A percentile compares a stretch with the other conserved stretches of the same genome.
These are phyloP conservation scores for Biscogniauxia sp. DNA, from an alignment of 2,329 filamentous ascomycete species.

Conservation along the genomic window DNA sequence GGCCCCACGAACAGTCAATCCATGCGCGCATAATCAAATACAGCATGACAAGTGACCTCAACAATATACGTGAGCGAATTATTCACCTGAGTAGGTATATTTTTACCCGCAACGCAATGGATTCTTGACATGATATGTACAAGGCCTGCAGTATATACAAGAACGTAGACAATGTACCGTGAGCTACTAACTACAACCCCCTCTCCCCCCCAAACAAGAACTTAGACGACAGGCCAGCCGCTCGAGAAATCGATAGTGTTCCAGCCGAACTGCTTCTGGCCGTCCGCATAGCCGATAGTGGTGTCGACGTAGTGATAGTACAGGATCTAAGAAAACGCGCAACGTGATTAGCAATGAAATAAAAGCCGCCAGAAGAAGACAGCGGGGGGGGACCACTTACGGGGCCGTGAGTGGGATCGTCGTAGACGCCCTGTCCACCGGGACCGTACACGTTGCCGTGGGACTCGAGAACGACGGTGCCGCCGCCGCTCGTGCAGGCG, in stretches of 20 bases:
- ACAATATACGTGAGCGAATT: no score
- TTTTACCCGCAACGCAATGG: no score
- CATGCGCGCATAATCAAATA: no score
- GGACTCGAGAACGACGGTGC: slow-evolving; percentile 58
- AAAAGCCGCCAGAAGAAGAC: no score
- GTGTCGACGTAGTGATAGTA: slow-evolving; percentile 41
- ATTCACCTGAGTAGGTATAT: no score
- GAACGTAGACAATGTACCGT: neutral
- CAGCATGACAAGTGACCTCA: no score
- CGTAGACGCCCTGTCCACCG: slow-evolving; percentile 53
- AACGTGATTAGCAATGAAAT: neutral
- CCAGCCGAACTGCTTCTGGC: slow-evolving; percentile 50
- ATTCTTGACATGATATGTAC: neutral
- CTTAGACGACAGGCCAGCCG: slow-evolving; percentile 44
- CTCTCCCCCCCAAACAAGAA: neutral
- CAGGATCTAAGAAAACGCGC: slow-evolving; percentile 39
- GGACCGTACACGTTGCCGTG: slow-evolving; percentile 63
- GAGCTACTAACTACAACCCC: neutral
- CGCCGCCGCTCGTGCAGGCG: slow-evolving; percentile 41
- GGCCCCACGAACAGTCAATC: no score
- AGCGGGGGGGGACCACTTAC: slow-evolving; percentile 18
- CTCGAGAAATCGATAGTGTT: slow-evolving; percentile 48
- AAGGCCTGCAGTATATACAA: neutral
- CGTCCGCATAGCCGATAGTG: slow-evolving; percentile 33
- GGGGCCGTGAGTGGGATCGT: slow-evolving; percentile 31